Evolutionary conservation across 306 rosid species (phyloP), one percentile per base, ranked within the genome.

Genomic region (Vigna hirtella): DNA sequence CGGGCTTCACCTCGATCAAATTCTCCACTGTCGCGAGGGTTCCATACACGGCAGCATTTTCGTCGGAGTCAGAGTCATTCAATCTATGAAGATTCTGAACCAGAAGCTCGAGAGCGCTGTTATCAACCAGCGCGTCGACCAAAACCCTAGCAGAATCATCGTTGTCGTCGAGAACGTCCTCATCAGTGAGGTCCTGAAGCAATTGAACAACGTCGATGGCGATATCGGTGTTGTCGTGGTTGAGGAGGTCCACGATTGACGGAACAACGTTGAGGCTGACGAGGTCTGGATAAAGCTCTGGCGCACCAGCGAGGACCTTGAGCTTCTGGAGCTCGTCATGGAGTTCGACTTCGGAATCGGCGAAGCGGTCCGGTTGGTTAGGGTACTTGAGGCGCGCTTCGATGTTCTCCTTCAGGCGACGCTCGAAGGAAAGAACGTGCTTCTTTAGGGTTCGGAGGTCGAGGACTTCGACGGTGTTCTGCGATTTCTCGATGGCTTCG

Each of bases 291-390:
- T 92, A 94, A 0, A 94, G 92, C 40, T 94, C 98, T 4, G 98
- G 98, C 7, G 88, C 94, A 32, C 96, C 96, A 49, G 98, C 94
- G 66, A 94, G 97, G 40, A 89, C 79, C 47, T 87, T 89, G 78
- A 94, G 96, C 78, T 90, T 90, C 50, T 90, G 94, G 0, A 94
- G 90, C 78, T 94, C 98, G 13, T 94, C 98, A 53, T 94, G 97
- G 81, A 94, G 98, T 26, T 92, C 97, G 40, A 94, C 28, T 73
- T 94, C 98, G 12, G 98, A 94, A 75, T 94, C 98, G 68, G 97
- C 93, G 38, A 94, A 94, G 1, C 94, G 94, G 3, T 91, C 96
- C 34, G 98, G 98, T 18, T 94, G 94, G 77, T 89, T 87, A 1
- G 96, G 92, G 81, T 89, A 89, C 74, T 94, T 94, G 82, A 94